Conservation (phyloP, 192 early-diverging fungal genomes). For the Glomus cerebriforme region DNA sequence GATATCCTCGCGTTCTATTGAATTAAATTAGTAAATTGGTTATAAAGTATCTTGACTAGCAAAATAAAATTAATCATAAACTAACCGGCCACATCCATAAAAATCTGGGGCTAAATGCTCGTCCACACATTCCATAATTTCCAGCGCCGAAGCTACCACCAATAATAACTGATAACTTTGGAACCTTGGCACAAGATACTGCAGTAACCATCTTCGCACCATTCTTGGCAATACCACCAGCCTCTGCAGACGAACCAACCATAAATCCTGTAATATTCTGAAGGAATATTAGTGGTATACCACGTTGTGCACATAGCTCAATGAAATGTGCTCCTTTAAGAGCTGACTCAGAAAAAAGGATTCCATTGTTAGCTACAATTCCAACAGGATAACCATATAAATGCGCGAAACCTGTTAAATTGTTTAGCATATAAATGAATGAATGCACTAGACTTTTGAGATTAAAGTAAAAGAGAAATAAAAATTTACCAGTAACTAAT, state of each 20-base stretch:
- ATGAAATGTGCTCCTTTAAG: slow-evolving; percentile 97
- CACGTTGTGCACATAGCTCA: slow-evolving; percentile 85
- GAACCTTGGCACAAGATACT: slow-evolving; percentile 89
- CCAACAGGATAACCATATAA: slow-evolving; percentile 91
- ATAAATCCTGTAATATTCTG: slow-evolving; percentile 98
- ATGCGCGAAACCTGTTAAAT: slow-evolving; percentile 75
- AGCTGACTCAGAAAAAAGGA: slow-evolving; percentile 91
- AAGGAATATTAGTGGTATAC: slow-evolving; percentile 88
- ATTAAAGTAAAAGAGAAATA: background rate
- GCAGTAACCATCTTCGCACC: slow-evolving; percentile 96
- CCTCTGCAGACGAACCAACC: slow-evolving; percentile 93
- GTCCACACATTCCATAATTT: slow-evolving; percentile 98
- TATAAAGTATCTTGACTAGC: background rate
- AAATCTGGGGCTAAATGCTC: slow-evolving; percentile 91
- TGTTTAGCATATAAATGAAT: background rate
- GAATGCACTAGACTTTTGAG: background rate
- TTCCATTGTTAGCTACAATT: slow-evolving; percentile 95
- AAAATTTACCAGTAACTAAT: slow-evolving; percentile 71
- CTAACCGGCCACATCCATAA: slow-evolving; percentile 95
- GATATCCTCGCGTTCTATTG: slow-evolving; percentile 77
- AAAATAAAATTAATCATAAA: background rate
- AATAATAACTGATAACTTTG: slow-evolving; percentile 88
- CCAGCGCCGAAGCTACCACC: slow-evolving; percentile 81
- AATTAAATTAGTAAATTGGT: slow-evolving; percentile 3
- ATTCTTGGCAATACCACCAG: slow-evolving; percentile 96